Evolutionary conservation across 164 flowering plant genomes (phyloP).

Genomic region (Malania oleifera): DNA sequence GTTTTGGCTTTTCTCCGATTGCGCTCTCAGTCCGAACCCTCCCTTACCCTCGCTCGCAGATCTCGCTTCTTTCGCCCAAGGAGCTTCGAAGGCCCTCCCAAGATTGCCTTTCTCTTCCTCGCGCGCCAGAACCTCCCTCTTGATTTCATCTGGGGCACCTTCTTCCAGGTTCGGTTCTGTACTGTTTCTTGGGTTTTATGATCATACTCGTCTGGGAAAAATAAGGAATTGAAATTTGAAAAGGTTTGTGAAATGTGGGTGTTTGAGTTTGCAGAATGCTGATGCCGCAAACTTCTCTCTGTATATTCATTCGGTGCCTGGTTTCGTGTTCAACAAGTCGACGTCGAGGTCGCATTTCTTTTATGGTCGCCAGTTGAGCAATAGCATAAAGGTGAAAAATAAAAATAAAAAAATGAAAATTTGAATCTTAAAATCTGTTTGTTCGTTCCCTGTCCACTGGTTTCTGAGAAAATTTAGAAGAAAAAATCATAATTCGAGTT

Average conservation of each 20-base stretch:
- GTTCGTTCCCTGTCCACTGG: constrained; percentile 2
- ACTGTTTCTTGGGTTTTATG: background rate
- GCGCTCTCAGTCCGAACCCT: constrained; percentile 21
- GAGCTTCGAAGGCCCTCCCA: constrained; percentile 43
- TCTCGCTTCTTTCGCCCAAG: constrained; percentile 11
- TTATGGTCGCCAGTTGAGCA: constrained; percentile 58
- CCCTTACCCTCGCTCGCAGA: constrained; percentile 12
- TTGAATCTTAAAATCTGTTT: background rate
- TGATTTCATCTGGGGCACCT: constrained; percentile 88
- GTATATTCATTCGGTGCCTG: constrained; percentile 79
- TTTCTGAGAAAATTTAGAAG: background rate
- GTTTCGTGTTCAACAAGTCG: constrained; percentile 69
- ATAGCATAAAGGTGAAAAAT: constrained; percentile 63
- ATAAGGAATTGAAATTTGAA: background rate
- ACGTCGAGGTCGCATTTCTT: constrained; percentile 66
- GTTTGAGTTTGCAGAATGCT: constrained; percentile 37
- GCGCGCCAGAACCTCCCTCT: constrained; percentile 68
- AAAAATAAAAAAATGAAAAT: constrained; percentile 33
- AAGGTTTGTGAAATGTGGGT: constrained; percentile 1
- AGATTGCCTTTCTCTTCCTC: constrained; percentile 81
- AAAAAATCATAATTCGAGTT: background rate
- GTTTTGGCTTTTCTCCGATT: constrained; percentile 37
- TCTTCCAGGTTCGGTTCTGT: constrained; percentile 55
- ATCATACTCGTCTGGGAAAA: background rate
- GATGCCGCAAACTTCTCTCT: constrained; percentile 62